Percentiles rank a stretch among this genome's conserved stretches.
Evolutionary conservation across 2,329 filamentous ascomycete species (phyloP).

Genomic region (Pseudocercospora macadamiae): DNA sequence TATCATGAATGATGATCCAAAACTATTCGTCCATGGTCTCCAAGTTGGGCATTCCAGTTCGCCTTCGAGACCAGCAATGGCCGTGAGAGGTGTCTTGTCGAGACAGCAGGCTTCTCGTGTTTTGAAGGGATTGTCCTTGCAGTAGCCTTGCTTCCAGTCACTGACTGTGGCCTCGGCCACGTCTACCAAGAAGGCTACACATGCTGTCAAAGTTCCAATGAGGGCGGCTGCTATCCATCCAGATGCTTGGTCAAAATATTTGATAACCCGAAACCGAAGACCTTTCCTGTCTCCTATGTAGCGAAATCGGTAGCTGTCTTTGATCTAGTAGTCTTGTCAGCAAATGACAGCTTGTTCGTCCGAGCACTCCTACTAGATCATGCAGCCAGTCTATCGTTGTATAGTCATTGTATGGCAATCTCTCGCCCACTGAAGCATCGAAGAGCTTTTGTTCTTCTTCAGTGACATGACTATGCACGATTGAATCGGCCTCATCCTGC

Average conservation of each 20-base stretch:
- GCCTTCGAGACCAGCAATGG: slow-evolving; percentile 5
- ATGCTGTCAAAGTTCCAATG: slow-evolving; percentile 59
- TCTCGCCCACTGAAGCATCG: slow-evolving; percentile 55
- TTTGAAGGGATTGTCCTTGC: slow-evolving; percentile 48
- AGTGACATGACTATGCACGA: slow-evolving; percentile 46
- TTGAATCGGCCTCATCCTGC: slow-evolving; percentile 47
- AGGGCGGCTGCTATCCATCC: slow-evolving; percentile 60
- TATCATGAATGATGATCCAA: slow-evolving; percentile 49
- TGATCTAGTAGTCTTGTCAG: slow-evolving; percentile 38
- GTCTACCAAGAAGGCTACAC: slow-evolving; percentile 60
- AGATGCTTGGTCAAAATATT: slow-evolving; percentile 54
- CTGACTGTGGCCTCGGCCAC: slow-evolving; percentile 57
- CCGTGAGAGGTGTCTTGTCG: slow-evolving; percentile 39
- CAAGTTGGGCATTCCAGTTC: slow-evolving; percentile 45
- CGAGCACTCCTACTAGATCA: slow-evolving; percentile 49
- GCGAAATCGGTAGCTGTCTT: slow-evolving; percentile 59
- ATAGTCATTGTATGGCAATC: slow-evolving; percentile 64
- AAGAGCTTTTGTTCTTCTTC: slow-evolving; percentile 55
- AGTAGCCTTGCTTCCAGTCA: slow-evolving; percentile 63
- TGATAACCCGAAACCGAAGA: slow-evolving; percentile 45
- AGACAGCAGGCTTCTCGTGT: slow-evolving; percentile 57
- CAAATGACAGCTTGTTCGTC: slow-evolving; percentile 36
- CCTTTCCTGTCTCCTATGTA: slow-evolving; percentile 48
- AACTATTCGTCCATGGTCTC: slow-evolving; percentile 49
- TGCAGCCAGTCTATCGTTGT: slow-evolving; percentile 66